A percentile compares a stretch with the other conserved stretches of the same genome.
Conservation (phyloP, 208 protist genomes). For the Strigomonas oncopelti region DNA sequence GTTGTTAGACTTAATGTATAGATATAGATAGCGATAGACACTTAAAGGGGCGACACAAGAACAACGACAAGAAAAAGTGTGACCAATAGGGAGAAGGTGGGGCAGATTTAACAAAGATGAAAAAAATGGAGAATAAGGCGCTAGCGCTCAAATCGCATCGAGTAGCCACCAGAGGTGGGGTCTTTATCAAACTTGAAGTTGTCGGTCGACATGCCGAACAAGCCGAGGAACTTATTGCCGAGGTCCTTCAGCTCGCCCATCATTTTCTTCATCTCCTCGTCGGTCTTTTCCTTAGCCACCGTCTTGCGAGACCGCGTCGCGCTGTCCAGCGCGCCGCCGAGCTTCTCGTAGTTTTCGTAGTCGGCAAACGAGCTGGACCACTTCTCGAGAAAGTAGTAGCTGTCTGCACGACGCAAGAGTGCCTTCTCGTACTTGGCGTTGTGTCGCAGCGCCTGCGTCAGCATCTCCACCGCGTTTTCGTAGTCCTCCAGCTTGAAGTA, state of each 20-base stretch:
- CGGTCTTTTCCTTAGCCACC: conserved; percentile 77
- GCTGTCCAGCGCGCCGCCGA: conserved; percentile 54
- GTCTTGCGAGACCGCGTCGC: conserved; percentile 40
- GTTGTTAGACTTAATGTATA: no score
- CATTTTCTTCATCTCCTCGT: conserved; percentile 94
- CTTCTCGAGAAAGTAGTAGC: conserved; percentile 85
- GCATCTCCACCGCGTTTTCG: conserved; percentile 72
- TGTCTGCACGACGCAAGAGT: conserved; percentile 81
- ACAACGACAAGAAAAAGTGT: conserved; percentile 6
- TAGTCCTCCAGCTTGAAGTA: conserved; percentile 64
- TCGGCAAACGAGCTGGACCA: conserved; percentile 83
- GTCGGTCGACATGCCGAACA: conserved; percentile 95
- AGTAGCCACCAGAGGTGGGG: conserved; percentile 88
- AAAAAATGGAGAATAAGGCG: conserved; percentile 6
- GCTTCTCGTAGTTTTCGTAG: conserved; percentile 83
- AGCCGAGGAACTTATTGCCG: conserved; percentile 94
- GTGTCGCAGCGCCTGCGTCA: conserved; percentile 83
- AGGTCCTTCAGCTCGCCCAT: conserved; percentile 94
- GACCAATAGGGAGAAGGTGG: neutral
- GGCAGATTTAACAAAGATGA: neutral
- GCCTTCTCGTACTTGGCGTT: conserved; percentile 81
- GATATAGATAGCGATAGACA: neutral
- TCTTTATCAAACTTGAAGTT: conserved; percentile 98
- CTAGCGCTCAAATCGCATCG: conserved; percentile 88
- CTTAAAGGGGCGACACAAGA: neutral